Percentiles rank a stretch among this genome's conserved stretches.
These are phyloP conservation scores for Entomortierella parvispora DNA, from an alignment of 192 early-diverging fungal species.

Conservation along the genomic window DNA sequence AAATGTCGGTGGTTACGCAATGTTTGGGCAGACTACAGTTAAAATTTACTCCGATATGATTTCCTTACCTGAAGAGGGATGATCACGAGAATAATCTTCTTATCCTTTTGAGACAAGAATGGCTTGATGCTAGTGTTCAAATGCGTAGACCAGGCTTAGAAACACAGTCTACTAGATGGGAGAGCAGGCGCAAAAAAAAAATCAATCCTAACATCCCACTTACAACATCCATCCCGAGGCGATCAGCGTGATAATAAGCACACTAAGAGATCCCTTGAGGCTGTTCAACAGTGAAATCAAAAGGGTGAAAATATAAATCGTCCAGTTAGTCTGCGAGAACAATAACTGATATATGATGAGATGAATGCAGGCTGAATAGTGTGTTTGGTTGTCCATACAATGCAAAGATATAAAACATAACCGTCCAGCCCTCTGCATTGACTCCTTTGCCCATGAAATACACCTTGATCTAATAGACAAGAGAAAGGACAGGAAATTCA, in stretches of 20 bases:
- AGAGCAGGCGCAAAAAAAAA: not conserved
- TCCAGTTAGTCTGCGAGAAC: no score
- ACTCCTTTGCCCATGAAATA: constrained; percentile 60
- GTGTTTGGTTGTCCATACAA: constrained; percentile 41
- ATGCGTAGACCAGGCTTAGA: no score
- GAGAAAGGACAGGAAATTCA: not conserved
- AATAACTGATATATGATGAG: no score
- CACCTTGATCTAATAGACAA: constrained; percentile 51
- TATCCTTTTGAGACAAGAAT: constrained; percentile 63
- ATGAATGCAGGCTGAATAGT: not conserved
- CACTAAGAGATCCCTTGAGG: constrained; percentile 61
- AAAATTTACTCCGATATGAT: no score
- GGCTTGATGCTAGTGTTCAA: constrained; percentile 54
- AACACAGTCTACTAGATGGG: no score
- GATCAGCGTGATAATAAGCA: constrained; percentile 62
- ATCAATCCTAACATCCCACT: not conserved
- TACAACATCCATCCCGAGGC: constrained; percentile 69
- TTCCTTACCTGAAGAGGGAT: constrained; percentile 58
- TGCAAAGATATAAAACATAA: constrained; percentile 66
- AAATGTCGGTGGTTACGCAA: not conserved
- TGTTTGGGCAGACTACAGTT: no score
- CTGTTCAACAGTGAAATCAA: constrained; percentile 11
- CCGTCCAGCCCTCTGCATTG: constrained; percentile 62
- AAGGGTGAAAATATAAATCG: not conserved
- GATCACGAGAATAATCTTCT: constrained; percentile 61